Percentiles rank a stretch among this genome's conserved stretches.
Conservation (phyloP, 106 monocot genomes). For the Dendrobium nobile region DNA sequence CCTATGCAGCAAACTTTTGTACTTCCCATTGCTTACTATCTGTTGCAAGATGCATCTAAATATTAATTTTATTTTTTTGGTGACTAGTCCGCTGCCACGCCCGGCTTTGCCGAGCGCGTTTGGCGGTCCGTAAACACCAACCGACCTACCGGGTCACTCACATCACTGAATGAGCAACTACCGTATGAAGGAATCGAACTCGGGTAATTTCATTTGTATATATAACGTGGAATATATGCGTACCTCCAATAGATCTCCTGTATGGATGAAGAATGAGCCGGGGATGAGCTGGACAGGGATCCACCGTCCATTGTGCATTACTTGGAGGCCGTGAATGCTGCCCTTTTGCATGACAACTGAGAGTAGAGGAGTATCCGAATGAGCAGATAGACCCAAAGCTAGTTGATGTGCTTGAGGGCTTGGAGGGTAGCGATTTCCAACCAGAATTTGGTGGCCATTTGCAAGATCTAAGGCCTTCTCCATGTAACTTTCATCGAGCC, state of each 20-base stretch:
- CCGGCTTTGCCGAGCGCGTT: too few relatives aligned
- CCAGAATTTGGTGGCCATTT: constrained; percentile 26
- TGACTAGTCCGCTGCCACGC: too few relatives aligned
- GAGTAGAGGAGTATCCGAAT: background rate
- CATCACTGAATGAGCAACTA: too few relatives aligned
- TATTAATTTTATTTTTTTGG: too few relatives aligned
- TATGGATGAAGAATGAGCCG: background rate
- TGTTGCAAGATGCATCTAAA: background rate
- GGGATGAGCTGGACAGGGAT: background rate
- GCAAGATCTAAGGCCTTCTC: background rate
- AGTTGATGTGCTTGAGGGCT: constrained; percentile 21
- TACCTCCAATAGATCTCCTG: constrained; percentile 18
- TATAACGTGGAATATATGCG: background rate
- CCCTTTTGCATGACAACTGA: background rate
- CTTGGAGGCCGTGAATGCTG: background rate
- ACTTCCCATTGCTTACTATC: constrained; percentile 11
- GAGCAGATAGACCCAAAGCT: background rate
- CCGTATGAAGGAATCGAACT: too few relatives aligned
- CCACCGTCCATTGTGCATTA: background rate
- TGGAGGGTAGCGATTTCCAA: constrained; percentile 35
- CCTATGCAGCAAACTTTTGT: constrained; percentile 11
- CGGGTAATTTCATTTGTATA: too few relatives aligned
- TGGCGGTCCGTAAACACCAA: too few relatives aligned
- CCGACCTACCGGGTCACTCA: too few relatives aligned
- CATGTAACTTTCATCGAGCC: background rate